Percentiles rank a stretch among this genome's conserved stretches.
These are phyloP conservation scores for Talaromyces wortmannii DNA, from an alignment of 495 filamentous ascomycete species.

Conservation along the genomic window DNA sequence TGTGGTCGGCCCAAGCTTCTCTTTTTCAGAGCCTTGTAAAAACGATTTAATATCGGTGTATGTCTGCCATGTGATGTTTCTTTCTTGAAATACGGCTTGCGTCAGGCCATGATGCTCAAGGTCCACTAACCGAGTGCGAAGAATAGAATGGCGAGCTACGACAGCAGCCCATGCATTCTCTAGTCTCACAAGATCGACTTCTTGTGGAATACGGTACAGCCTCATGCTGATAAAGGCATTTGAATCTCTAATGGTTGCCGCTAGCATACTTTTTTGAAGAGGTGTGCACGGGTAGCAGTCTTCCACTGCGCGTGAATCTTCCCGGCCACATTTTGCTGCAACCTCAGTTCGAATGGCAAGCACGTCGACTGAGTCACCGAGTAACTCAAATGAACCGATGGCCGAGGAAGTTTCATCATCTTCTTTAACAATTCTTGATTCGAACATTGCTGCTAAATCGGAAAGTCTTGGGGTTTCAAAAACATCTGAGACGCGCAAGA, in stretches of 20 bases:
- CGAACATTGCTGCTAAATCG: constrained; percentile 6
- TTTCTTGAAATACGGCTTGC: constrained; percentile 42
- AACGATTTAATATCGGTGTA: background rate
- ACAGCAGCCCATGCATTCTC: constrained; percentile 38
- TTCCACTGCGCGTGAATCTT: background rate
- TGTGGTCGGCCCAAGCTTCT: background rate
- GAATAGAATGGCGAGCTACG: constrained; percentile 18
- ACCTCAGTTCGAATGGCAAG: background rate
- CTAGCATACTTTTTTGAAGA: constrained; percentile 33
- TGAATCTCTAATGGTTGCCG: constrained; percentile 29
- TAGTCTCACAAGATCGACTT: constrained; percentile 36
- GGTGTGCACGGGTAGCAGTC: constrained; percentile 2
- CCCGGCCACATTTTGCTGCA: background rate
- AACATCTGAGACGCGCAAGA: constrained; percentile 11
- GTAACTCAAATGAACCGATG: too few species aligned
- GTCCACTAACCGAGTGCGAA: constrained; percentile 37
- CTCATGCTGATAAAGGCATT: constrained; percentile 32
- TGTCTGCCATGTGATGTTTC: background rate
- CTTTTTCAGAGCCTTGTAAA: background rate
- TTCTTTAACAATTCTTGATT: too few species aligned
- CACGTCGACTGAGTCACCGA: background rate
- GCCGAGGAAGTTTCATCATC: background rate
- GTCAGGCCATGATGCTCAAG: constrained; percentile 27
- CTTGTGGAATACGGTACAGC: constrained; percentile 21
- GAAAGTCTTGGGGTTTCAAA: constrained; percentile 9